Base-by-base conservation (phyloP, 1,139 yeast species). In the Diutina sp. region DNA sequence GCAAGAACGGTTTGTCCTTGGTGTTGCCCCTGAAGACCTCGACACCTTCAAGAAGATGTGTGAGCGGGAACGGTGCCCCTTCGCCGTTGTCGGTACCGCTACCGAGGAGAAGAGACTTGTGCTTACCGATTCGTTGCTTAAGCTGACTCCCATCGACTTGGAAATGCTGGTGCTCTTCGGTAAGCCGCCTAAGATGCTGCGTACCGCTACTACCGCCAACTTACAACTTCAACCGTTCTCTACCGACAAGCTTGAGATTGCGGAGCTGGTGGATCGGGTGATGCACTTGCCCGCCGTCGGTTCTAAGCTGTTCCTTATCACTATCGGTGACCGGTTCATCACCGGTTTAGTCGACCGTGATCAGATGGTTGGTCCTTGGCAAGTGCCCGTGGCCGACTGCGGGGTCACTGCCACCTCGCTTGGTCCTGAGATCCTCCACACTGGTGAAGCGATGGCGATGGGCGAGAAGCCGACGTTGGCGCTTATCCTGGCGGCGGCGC, bases 351-450 rank as follows among this genome's bases (percentile, higher is more conserved):
- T 93, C 60, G 98, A 95, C 66, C 85, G 99, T 69, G 99, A 95
- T 69, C 99, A 95, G 75, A 87, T 91, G 87, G 98, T 95, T 60
- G 99, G 99, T 53, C 99, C 99, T 66, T 95, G 99, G 98, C 99
- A 95, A 77, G 91, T 87, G 6, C 99, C 99, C 52, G 99, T 95
- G 29, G 95, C 99, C n/a, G 98, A 95, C 69, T 97, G 90, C 58
- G 99, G 97, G 71, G 97, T 93, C 57, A 91, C 99, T 21, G 86
- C 89, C 59, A 86, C 98, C 0, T 88, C 97, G 2, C 79, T 90
- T 57, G 97, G 96, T 64, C 87, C 84, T 57, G 76, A 78, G 7
- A 72, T 87, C 56, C 71, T 85, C 60, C 64, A 73, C 11, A 86
- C 96, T 29, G 99, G 99, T 77, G 99, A 95, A 74, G 97, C 99